Evolutionary conservation across 2,329 filamentous ascomycete genomes (phyloP).

Genomic region (Exophiala oligosperma): DNA sequence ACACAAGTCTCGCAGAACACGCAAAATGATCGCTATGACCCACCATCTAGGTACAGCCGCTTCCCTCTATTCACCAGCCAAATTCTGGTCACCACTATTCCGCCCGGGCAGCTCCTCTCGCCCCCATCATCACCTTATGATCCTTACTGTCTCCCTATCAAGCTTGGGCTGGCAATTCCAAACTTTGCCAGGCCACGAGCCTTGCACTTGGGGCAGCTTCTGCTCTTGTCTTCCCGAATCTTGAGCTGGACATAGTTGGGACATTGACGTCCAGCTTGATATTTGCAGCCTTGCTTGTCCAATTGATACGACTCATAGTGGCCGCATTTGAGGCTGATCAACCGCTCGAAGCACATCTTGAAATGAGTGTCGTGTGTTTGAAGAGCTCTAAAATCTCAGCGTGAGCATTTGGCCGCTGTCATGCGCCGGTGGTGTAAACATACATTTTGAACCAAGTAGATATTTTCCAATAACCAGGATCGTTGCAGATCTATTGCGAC

Average conservation of each 20-base stretch:
- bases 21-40: no score
- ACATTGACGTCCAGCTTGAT: constrained; percentile 23
- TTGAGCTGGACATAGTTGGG: constrained; percentile 27
- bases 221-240: constrained; percentile 26
- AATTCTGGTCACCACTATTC: no score
- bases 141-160: constrained; percentile 13
- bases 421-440: neutral
- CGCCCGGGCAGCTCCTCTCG: no score
- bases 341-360: constrained; percentile 31
- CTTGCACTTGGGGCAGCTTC: constrained; percentile 30
- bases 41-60: no score
- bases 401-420: neutral
- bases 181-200: constrained; percentile 24
- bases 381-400: neutral
- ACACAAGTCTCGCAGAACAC: no score
- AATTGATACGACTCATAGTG: constrained; percentile 30
- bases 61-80: no score
- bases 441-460: neutral
- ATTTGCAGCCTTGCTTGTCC: constrained; percentile 28
- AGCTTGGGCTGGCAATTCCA: constrained; percentile 28
- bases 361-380: neutral
- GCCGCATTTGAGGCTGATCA: constrained; percentile 26
- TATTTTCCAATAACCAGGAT: constrained; percentile 5
- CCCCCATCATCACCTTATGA: neutral
- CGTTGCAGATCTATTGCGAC: constrained; percentile 1